phyloP scores from a whole-genome alignment of 192 early-diverging fungal genomes.

The Umbelopsis vinacea region DNA sequence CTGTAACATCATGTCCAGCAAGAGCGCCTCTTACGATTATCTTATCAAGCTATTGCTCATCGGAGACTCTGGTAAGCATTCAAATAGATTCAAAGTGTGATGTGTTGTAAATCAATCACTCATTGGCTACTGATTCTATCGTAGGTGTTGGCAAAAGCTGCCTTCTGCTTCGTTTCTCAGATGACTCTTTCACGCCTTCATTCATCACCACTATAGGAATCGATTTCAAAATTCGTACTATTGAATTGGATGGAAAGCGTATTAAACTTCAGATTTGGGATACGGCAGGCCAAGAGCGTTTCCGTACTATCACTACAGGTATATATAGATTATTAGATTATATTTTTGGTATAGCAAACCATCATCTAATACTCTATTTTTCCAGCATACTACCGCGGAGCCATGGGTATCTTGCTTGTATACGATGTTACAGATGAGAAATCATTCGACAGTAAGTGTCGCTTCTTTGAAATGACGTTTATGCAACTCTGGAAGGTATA shows the following conservation, averaged over 20 bases:
- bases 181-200: conserved; percentile 97
- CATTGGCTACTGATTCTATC: neutral
- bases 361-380: neutral
- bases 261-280: conserved; percentile 99
- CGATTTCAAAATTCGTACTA: conserved; percentile 98
- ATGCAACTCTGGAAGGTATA: too few relatives aligned
- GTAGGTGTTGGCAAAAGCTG: conserved; percentile 94
- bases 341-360: too few relatives aligned
- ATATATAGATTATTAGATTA: neutral
- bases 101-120: neutral
- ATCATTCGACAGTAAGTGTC: conserved; percentile 87
- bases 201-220: conserved; percentile 99
- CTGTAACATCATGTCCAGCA: conserved; percentile 43
- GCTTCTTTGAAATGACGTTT: neutral
- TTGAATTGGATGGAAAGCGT: conserved; percentile 96
- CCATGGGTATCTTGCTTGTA: conserved; percentile 96
- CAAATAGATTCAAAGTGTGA: neutral
- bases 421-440: conserved; percentile 98
- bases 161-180: conserved; percentile 92
- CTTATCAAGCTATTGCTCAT: conserved; percentile 98
- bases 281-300: conserved; percentile 97
- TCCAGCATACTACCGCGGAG: conserved; percentile 95
- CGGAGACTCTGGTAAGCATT: conserved; percentile 89
- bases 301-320: conserved; percentile 97
- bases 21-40: conserved; percentile 98